These are phyloP conservation scores for Epithele typhae DNA, from an alignment of 768 basidiomycete species.

Conservation along the genomic window DNA sequence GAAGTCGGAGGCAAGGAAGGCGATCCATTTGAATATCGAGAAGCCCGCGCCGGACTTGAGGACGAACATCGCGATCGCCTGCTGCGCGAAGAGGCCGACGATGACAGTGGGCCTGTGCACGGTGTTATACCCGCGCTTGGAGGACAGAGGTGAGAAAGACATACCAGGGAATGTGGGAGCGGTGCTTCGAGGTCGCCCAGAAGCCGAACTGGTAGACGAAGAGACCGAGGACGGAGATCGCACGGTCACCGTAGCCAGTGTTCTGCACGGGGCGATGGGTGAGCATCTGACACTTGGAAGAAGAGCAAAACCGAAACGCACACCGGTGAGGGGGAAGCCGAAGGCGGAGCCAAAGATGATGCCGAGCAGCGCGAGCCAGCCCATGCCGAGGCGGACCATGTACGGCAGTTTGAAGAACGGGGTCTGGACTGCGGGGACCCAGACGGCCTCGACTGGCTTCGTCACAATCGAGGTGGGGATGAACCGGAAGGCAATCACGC, in stretches of 20 bases:
- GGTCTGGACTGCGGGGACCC: constrained; percentile 57
- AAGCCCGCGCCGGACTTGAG: constrained; percentile 82
- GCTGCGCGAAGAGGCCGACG: constrained; percentile 81
- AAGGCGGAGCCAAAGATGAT: constrained; percentile 86
- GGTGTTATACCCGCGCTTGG: too few species aligned
- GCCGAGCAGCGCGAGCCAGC: constrained; percentile 73
- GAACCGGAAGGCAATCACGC: constrained; percentile 78
- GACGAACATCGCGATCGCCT: constrained; percentile 84
- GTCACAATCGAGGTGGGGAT: constrained; percentile 70
- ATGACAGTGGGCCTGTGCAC: constrained; percentile 73
- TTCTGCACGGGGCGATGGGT: constrained; percentile 31
- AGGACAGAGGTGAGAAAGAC: constrained; percentile 16
- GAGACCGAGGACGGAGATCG: constrained; percentile 78
- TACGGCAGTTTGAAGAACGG: constrained; percentile 66
- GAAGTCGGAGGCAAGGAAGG: constrained; percentile 77
- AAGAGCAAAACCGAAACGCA: constrained; percentile 26
- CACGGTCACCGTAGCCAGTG: constrained; percentile 72
- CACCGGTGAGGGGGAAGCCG: constrained; percentile 62
- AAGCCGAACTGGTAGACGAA: constrained; percentile 76
- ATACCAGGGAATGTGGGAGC: constrained; percentile 68
- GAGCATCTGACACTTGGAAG: constrained; percentile 3
- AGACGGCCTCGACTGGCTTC: constrained; percentile 66
- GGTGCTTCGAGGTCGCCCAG: constrained; percentile 60
- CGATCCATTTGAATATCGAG: constrained; percentile 80
- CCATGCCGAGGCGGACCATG: constrained; percentile 51